Evolutionary conservation across 2,329 filamentous ascomycete species (phyloP).

Genomic region (Westerdykella aurantiaca): DNA sequence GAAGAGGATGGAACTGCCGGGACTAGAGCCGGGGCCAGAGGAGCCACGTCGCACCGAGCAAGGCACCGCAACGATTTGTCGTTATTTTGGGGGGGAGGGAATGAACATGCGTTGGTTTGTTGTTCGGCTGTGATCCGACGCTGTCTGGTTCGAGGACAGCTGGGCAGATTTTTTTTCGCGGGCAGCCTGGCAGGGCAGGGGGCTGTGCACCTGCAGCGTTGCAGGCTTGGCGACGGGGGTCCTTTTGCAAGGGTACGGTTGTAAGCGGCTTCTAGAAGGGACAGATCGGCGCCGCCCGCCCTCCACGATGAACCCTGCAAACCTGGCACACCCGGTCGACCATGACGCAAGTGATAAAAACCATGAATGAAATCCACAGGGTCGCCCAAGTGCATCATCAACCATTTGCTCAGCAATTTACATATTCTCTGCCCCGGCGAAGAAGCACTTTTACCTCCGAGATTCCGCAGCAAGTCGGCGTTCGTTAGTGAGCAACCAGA

Average conservation of each 20-base stretch:
- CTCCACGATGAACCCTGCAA: not conserved
- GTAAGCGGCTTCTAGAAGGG: constrained; percentile 8
- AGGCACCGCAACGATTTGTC: not conserved
- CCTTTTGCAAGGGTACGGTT: constrained; percentile 7
- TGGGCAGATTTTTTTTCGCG: not conserved
- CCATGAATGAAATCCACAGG: constrained; percentile 21
- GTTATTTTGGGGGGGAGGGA: not conserved
- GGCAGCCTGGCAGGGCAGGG: not conserved
- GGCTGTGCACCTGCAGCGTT: not conserved
- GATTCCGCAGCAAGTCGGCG: constrained; percentile 21
- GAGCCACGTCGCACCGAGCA: too few species aligned
- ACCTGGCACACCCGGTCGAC: not conserved
- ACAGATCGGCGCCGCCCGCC: constrained; percentile 5
- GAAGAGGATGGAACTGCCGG: too few species aligned
- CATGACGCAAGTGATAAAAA: constrained; percentile 10
- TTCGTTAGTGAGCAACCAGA: constrained; percentile 4
- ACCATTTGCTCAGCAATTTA: constrained; percentile 31
- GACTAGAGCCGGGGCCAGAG: too few species aligned
- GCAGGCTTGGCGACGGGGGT: not conserved
- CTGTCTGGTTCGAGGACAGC: not conserved
- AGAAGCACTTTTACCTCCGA: constrained; percentile 19
- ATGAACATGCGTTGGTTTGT: not conserved
- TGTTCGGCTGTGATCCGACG: not conserved
- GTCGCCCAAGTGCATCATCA: constrained; percentile 18
- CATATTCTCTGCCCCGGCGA: constrained; percentile 20